Evolutionary conservation across 2,329 filamentous ascomycete species (phyloP).

Genomic region (Esteya vermicola): DNA sequence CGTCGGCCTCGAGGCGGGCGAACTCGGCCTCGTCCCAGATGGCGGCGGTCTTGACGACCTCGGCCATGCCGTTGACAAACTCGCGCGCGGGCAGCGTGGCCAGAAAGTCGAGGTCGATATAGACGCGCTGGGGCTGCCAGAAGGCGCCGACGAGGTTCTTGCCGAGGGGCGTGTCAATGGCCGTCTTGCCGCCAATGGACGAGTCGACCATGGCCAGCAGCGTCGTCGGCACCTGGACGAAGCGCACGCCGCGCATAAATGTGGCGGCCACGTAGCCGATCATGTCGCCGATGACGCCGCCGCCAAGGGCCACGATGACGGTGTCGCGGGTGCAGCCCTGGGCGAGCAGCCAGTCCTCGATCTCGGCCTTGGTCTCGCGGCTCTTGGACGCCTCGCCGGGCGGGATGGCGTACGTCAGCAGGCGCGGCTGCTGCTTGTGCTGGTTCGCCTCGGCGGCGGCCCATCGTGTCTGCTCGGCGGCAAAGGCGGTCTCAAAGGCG

Average conservation of each 20-base stretch:
- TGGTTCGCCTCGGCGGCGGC: constrained; percentile 9
- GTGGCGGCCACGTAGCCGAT: constrained; percentile 95
- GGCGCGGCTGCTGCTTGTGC: constrained; percentile 31
- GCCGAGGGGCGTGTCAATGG: constrained; percentile 88
- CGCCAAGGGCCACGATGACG: constrained; percentile 85
- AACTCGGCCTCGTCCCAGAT: constrained; percentile 92
- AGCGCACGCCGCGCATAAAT: constrained; percentile 94
- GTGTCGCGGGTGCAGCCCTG: constrained; percentile 91
- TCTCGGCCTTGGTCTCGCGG: constrained; percentile 81
- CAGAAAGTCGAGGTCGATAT: constrained; percentile 84
- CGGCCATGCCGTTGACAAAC: constrained; percentile 97
- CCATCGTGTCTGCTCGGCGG: constrained; percentile 25
- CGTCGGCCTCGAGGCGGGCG: constrained; percentile 67
- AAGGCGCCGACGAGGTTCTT: constrained; percentile 95
- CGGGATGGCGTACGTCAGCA: constrained; percentile 75
- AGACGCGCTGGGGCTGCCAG: constrained; percentile 90
- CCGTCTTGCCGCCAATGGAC: constrained; percentile 95
- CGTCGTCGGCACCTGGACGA: constrained; percentile 92
- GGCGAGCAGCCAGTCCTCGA: constrained; percentile 95
- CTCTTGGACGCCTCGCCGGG: constrained; percentile 92
- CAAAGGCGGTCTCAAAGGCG: constrained; percentile 56
- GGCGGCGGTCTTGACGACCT: constrained; percentile 93
- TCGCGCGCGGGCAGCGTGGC: constrained; percentile 82
- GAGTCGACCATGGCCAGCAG: constrained; percentile 96
- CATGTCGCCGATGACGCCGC: constrained; percentile 95